Base-by-base conservation (phyloP, 148 eudicot genomes). In the Hydrangea macrophylla region DNA sequence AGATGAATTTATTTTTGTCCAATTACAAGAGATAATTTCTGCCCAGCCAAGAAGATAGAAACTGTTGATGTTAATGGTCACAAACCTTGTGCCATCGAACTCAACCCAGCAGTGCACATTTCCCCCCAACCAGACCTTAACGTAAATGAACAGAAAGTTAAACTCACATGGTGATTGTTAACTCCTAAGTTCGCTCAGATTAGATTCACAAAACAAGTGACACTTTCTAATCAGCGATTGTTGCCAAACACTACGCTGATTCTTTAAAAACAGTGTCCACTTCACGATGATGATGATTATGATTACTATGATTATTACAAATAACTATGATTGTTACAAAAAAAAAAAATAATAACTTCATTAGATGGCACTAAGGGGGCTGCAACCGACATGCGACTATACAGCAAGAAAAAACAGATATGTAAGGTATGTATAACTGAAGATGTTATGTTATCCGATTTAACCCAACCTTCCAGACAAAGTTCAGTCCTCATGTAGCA, bases 401-500 rank as follows among this genome's bases (percentile, higher is more conserved):
- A n/a, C n/a, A n/a, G n/a, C 5, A 35, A 48, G 53, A 48, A 2
- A 48, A 48, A 48, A 22, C 22, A 0, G 17, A 48, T 48, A 22
- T 48, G 6, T 3, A 48, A 48, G 53, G 17, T 18, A 48, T 18
- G 6, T 48, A 4, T 28, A 23, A 60, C 5, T 12, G 57, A 42
- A 72, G 33, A 72, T 55, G 66, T 23, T 61, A 68, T n/a, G 24
- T 69, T 36, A 64, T 77, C 33, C 42, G 17, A 31, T 30, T 42
- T 31, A 62, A 33, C 63, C 73, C 63, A 55, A 95, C 99, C 99
- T 91, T 95, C 97, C 73, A 95, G 83, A 78, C 99, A 91, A 74
- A 89, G 77, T 79, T 91, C 94, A 56, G 99, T 91, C 64, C 96
- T 75, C 58, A 80, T 37, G 62, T 87, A 95, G 75, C 99, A 95